These are phyloP conservation scores for Omphalea diandra DNA, from an alignment of 441 rosid genomes.

Conservation along the genomic window DNA sequence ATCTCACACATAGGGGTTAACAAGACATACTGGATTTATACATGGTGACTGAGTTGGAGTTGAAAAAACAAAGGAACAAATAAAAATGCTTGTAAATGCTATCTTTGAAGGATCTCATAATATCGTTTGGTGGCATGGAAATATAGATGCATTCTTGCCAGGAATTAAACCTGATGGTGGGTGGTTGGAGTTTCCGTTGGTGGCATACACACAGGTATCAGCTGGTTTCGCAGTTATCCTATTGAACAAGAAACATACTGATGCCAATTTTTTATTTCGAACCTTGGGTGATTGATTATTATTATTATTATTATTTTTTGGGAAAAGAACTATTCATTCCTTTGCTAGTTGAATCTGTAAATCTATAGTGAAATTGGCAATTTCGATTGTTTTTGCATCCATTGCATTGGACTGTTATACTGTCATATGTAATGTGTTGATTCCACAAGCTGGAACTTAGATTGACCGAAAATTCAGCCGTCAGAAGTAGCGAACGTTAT, in stretches of 20 bases:
- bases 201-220: conserved; percentile 19
- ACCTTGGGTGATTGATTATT: conserved; percentile 23
- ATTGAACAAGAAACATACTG: conserved; percentile 16
- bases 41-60: conserved; percentile 19
- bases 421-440: neutral
- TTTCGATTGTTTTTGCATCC: conserved; percentile 15
- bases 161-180: conserved; percentile 21
- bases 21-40: conserved; percentile 2
- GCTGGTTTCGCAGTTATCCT: conserved; percentile 23
- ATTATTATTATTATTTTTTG: too few relatives aligned
- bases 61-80: conserved; percentile 18
- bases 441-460: too few relatives aligned
- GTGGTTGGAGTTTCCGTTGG: conserved; percentile 4
- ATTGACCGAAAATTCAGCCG: too few relatives aligned
- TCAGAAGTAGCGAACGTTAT: too few relatives aligned
- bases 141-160: conserved; percentile 15
- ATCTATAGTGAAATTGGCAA: conserved; percentile 25
- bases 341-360: conserved; percentile 36
- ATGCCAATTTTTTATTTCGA: neutral
- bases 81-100: conserved; percentile 22
- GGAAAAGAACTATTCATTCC: neutral
- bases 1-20: conserved; percentile 5
- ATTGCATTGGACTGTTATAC: neutral
- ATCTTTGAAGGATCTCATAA: neutral
- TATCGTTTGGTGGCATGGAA: conserved; percentile 12